Evolutionary conservation across 2,329 filamentous ascomycete genomes (phyloP).

Genomic region (Trichothecium sympodiale): DNA sequence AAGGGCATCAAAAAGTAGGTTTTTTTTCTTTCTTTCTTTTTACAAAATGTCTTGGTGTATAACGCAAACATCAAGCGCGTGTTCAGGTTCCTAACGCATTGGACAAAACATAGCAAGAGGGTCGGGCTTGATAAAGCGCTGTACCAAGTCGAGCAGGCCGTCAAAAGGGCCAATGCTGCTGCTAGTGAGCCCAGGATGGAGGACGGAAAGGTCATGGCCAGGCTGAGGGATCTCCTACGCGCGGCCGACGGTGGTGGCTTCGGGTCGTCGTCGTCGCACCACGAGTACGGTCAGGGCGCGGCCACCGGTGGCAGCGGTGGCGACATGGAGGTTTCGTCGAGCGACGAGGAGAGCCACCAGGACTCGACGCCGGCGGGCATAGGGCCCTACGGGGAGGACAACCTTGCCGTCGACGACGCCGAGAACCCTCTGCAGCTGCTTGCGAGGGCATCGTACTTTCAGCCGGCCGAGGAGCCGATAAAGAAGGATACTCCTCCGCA

Average conservation of each 20-base stretch:
- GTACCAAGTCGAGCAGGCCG: slow-evolving; percentile 61
- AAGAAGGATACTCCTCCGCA: slow-evolving; percentile 4
- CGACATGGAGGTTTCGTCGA: slow-evolving; percentile 20
- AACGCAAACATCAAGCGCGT: too few relatives aligned
- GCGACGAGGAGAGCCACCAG: slow-evolving; percentile 16
- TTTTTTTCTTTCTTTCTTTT: background rate
- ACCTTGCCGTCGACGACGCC: slow-evolving; percentile 56
- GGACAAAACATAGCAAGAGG: slow-evolving; percentile 48
- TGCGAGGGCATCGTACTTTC: slow-evolving; percentile 59
- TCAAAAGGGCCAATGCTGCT: slow-evolving; percentile 33
- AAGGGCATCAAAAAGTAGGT: slow-evolving; percentile 67
- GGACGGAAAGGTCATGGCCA: slow-evolving; percentile 32
- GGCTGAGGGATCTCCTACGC: slow-evolving; percentile 28
- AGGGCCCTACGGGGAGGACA: slow-evolving; percentile 26
- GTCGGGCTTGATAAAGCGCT: slow-evolving; percentile 65
- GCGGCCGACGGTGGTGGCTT: slow-evolving; percentile 6
- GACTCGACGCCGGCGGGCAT: slow-evolving; percentile 13
- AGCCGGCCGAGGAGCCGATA: slow-evolving; percentile 31
- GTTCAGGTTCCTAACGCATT: background rate
- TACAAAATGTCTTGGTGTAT: too few relatives aligned
- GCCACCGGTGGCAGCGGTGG: slow-evolving; percentile 10
- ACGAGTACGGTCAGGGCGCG: slow-evolving; percentile 5
- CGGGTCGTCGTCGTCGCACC: slow-evolving; percentile 9
- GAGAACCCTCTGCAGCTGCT: slow-evolving; percentile 66
- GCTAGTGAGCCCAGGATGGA: slow-evolving; percentile 24